Conservation (phyloP, 345 rosid species). For the Citropsis articulata region DNA sequence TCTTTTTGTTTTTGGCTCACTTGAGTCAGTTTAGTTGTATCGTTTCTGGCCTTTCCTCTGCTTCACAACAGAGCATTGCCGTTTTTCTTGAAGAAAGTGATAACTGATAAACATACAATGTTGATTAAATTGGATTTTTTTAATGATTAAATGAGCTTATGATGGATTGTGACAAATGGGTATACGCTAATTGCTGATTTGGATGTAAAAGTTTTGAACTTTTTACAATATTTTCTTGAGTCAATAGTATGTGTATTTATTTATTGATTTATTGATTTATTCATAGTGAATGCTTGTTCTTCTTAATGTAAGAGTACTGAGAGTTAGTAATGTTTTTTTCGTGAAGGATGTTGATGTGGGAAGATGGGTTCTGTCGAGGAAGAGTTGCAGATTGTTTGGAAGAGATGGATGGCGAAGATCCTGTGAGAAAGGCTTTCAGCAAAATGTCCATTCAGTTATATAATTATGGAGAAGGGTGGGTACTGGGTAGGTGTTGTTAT, state of each 20-base stretch:
- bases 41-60: slow-evolving; percentile 10
- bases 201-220: background rate
- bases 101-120: background rate
- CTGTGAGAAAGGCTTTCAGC: slow-evolving; percentile 97
- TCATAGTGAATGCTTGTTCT: background rate
- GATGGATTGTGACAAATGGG: slow-evolving; percentile 11
- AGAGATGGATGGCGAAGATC: slow-evolving; percentile 88
- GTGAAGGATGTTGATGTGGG: slow-evolving; percentile 99
- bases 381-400: slow-evolving; percentile 73
- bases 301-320: background rate
- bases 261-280: too few species aligned
- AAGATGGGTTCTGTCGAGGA: slow-evolving; percentile 95
- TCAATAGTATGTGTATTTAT: background rate
- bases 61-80: slow-evolving; percentile 17
- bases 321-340: background rate
- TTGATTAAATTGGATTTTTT: background rate
- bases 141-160: background rate
- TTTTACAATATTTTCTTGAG: background rate
- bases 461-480: slow-evolving; percentile 99
- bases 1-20: background rate
- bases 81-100: slow-evolving; percentile 10
- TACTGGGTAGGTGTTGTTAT: slow-evolving; percentile 81
- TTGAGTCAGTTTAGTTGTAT: background rate
- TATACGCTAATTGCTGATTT: slow-evolving; percentile 6
- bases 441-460: slow-evolving; percentile 99